Evolutionary conservation across 352 stramenopile species (phyloP).

Genomic region (Globisporangium radiosum): DNA sequence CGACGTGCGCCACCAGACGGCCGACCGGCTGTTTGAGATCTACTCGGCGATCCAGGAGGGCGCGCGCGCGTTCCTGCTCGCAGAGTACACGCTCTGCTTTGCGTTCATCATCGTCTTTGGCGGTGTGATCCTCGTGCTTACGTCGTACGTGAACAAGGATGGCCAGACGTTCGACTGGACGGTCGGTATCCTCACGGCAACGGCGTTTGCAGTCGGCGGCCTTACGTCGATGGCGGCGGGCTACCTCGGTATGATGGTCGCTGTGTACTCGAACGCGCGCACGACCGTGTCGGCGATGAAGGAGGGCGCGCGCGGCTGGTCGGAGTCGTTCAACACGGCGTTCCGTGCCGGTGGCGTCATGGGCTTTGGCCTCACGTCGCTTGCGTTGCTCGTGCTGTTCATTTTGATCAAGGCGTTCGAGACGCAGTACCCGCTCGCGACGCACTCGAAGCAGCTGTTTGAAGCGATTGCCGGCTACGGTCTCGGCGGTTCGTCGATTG

Average conservation of each 20-base stretch:
- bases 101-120: slow-evolving; percentile 93
- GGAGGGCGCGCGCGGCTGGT: slow-evolving; percentile 89
- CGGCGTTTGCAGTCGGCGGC: slow-evolving; percentile 97
- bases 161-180: slow-evolving; percentile 81
- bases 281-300: slow-evolving; percentile 97
- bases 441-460: slow-evolving; percentile 88
- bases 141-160: slow-evolving; percentile 87
- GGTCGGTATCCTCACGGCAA: slow-evolving; percentile 90
- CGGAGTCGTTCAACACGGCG: slow-evolving; percentile 96
- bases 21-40: slow-evolving; percentile 87
- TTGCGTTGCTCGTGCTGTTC: slow-evolving; percentile 97
- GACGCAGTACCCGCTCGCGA: slow-evolving; percentile 85
- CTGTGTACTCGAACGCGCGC: slow-evolving; percentile 98
- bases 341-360: slow-evolving; percentile 98
- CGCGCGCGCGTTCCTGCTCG: slow-evolving; percentile 95
- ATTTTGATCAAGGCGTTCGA: slow-evolving; percentile 93
- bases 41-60: slow-evolving; percentile 96
- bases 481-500: slow-evolving; percentile 97
- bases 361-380: slow-evolving; percentile 96
- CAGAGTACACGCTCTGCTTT: slow-evolving; percentile 98
- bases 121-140: slow-evolving; percentile 86
- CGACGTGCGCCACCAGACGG: slow-evolving; percentile 75
- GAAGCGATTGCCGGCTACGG: slow-evolving; percentile 97
- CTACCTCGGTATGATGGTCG: slow-evolving; percentile 99
- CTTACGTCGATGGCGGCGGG: slow-evolving; percentile 96